Evolutionary conservation across 345 rosid species (phyloP), one percentile per base, ranked within the genome.

Genomic region (Bruguiera parviflora): DNA sequence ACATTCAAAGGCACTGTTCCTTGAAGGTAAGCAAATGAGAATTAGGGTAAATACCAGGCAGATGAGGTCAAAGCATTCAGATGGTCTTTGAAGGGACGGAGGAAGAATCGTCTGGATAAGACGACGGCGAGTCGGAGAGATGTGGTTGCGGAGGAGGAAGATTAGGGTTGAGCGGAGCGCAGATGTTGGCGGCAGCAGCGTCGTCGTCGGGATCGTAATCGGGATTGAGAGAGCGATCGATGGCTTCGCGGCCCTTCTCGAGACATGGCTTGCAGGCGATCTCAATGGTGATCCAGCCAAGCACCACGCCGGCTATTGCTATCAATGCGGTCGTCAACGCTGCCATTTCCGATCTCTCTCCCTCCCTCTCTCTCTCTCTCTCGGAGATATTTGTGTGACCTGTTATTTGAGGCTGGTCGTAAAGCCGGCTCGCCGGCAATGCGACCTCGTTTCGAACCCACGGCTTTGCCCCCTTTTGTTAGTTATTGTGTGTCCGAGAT

Each of bases 181-280:
- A 84, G 49, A 67, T 13, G 73, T 2, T 22, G 20, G 35, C 3
- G 1, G 73, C 53, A 21, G 33, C 72, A 56, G 71, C 58, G 22
- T 77, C 78, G 71, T 81, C 88, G 80, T 90, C 92, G 58, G 96
- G 91, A 57, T 90, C 96, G 79, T 90, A 86, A 67, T 90, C 84
- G 57, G 96, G 96, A 67, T 90, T 64, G 39, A 90, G 96, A 63
- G 96, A 88, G 65, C 86, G 86, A 77, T 88, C 91, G 70, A 90
- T 85, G 62, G 93, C 96, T 74, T 86, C 82, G 28, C 92, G 91
- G 47, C 96, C 96, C 46, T 64, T 71, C 15, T 88, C 89, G 7
- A 90, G 82, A 69, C 96, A 88, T 56, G 96, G 96, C 81, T 88
- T 88, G 80, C 93, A 90, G 29, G 96, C 93, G 63, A 90, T 81